A percentile compares a stretch with the other conserved stretches of the same genome.
phyloP scores from a whole-genome alignment of 352 stramenopile genomes.

The Globisporangium ultimum region DNA sequence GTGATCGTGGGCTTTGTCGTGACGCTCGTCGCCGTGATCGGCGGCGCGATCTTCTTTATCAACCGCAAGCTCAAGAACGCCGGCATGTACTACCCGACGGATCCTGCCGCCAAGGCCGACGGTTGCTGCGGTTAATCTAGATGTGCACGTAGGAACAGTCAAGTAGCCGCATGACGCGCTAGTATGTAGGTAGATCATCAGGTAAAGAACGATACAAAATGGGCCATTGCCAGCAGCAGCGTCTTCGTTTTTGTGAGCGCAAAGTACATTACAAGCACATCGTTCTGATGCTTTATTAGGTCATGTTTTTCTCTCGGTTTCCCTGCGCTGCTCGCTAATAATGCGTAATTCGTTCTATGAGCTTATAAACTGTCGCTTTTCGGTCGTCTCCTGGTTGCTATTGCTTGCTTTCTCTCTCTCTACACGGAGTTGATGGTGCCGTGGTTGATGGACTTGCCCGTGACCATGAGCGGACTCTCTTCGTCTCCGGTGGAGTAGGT shows the following conservation, averaged over 20 bases:
- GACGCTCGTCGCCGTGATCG: constrained; percentile 57
- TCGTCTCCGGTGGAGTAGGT: constrained; percentile 40
- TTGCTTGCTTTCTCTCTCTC: neutral
- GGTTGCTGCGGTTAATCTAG: constrained; percentile 36
- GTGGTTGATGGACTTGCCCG: constrained; percentile 32
- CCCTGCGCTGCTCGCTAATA: too few relatives aligned
- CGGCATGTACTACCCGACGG: constrained; percentile 70
- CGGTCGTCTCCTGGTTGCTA: neutral
- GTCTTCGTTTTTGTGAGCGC: too few relatives aligned
- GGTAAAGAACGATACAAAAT: neutral
- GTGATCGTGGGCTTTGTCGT: constrained; percentile 65
- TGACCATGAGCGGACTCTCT: constrained; percentile 41
- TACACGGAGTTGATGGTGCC: constrained; percentile 32
- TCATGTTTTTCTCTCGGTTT: neutral
- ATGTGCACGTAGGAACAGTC: neutral
- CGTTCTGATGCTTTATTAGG: neutral
- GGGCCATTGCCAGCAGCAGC: too few relatives aligned
- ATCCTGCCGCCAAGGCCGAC: constrained; percentile 46
- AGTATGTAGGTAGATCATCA: neutral
- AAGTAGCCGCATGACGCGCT: too few relatives aligned
- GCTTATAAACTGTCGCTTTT: too few relatives aligned
- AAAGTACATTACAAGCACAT: constrained; percentile 16
- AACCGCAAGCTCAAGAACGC: constrained; percentile 84
- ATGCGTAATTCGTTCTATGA: too few relatives aligned
- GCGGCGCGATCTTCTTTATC: constrained; percentile 61